phyloP scores from a whole-genome alignment of 768 basidiomycete genomes.

The Mycena epipterygia region DNA sequence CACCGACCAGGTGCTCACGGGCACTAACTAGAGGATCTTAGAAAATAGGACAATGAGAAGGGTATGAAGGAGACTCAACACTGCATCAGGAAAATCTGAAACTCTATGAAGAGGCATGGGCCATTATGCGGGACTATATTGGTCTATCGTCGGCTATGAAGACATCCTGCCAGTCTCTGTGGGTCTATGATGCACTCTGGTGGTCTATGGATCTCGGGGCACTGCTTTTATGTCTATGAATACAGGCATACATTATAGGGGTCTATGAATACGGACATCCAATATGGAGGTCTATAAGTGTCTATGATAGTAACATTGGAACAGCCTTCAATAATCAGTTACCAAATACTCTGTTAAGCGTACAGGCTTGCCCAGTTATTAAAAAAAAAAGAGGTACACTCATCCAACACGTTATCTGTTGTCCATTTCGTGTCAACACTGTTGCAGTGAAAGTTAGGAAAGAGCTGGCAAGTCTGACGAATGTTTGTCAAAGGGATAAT shows the following conservation, averaged over 20 bases:
- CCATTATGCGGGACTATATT: background rate
- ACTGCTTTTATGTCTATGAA: background rate
- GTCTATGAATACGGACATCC: background rate
- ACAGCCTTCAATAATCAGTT: background rate
- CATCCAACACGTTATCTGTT: background rate
- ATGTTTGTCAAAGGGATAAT: constrained; percentile 34
- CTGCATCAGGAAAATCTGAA: too few relatives aligned
- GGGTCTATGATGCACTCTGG: background rate
- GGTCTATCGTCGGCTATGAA: background rate
- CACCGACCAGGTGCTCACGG: too few relatives aligned
- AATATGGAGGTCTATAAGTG: background rate
- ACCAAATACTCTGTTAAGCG: constrained; percentile 27
- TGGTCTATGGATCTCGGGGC: background rate
- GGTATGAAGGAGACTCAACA: too few relatives aligned
- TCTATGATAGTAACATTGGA: background rate
- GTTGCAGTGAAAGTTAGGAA: constrained; percentile 40
- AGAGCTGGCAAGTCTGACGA: constrained; percentile 48
- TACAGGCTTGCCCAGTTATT: constrained; percentile 29
- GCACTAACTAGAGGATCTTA: too few relatives aligned
- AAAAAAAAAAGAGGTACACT: background rate
- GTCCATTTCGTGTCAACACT: background rate
- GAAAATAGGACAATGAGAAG: too few relatives aligned
- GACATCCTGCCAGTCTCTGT: background rate
- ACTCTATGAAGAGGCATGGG: background rate
- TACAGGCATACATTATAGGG: background rate